Base-by-base conservation (phyloP, 441 rosid species). In the Sinapis alba region DNA sequence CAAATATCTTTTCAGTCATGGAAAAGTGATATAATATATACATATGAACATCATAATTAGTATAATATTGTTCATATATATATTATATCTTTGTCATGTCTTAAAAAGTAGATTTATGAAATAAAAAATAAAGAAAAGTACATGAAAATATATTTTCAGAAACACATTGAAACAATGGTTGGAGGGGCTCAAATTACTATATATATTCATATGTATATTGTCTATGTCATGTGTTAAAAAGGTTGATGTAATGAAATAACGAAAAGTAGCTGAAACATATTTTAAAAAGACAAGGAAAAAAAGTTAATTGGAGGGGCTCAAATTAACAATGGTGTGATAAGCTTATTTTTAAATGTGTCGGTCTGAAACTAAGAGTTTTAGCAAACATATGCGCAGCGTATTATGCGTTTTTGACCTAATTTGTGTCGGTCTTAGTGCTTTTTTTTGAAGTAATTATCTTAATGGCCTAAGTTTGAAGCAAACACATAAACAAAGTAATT, bases 311-410 rank as follows among this genome's bases (percentile, higher is more conserved):
- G 12, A 45, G 16, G 66, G 11, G 47, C 13, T 62, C 9, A 20
- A 51, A 7, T 34, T 38, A 51, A 51, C 1, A n/a, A 7, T 27
- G 4, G 38, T 74, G 16, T 16, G 6, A 50, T 58, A 68, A 50
- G 3, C 36, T 68, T 68, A 27, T 68, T n/a, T 54, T 20, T 41
- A n/a, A 38, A 11, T 69, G 79, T 69, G 79, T 76, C 60, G 60
- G 74, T 68, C 15, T 69, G 21, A 0, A 8, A 11, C 20, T 7
- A 28, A 0, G 11, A 11, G 30, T 38, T 62, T 63, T 41, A 61
- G 18, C 3, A 36, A 30, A 27, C 63, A 61, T 28, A 30, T 38
- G 69, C 58, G 58, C 68, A 75, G 73, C 69, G 47, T 38, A 54
- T 20, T 26, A 53, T 64, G 66, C 62, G 56, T 23, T 59, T 47